Conservation (phyloP, 1,284 basidiomycete genomes). For the Cutaneotrichosporon cutaneum region DNA sequence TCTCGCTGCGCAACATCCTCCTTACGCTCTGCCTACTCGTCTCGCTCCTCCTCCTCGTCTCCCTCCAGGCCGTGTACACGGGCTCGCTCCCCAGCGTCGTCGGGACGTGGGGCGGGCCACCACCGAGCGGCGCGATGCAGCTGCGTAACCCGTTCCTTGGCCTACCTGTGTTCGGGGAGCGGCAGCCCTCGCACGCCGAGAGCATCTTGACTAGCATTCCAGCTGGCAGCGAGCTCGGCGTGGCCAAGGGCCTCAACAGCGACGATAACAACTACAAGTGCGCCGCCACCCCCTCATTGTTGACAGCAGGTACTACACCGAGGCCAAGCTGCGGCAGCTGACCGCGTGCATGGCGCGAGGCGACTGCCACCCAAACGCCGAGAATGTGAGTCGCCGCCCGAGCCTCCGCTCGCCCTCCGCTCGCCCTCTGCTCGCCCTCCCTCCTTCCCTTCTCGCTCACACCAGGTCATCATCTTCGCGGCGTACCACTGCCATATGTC, state of each 20-base stretch:
- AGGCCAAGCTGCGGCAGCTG: conserved; percentile 21
- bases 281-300: not conserved
- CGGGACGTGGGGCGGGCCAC: not conserved
- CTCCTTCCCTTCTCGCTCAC: not conserved
- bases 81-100: not conserved
- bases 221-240: not conserved
- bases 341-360: conserved; percentile 16
- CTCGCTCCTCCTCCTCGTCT: not conserved
- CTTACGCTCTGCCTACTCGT: not conserved
- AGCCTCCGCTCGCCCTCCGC: too few species aligned
- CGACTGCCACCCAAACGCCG: conserved; percentile 18
- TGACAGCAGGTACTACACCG: conserved; percentile 11
- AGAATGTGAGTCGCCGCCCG: conserved; percentile 1
- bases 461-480: conserved; percentile 13
- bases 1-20: not conserved
- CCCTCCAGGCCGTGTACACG: not conserved
- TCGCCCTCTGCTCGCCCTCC: too few species aligned
- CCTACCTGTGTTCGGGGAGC: not conserved
- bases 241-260: not conserved
- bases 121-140: not conserved
- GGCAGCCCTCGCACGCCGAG: not conserved
- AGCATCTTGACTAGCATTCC: not conserved
- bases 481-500: conserved; percentile 17
- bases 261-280: conserved; percentile 18
- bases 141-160: not conserved